Base-by-base conservation (phyloP, 805 yeast genomes). In the Lipomyces yamanashiensis region DNA sequence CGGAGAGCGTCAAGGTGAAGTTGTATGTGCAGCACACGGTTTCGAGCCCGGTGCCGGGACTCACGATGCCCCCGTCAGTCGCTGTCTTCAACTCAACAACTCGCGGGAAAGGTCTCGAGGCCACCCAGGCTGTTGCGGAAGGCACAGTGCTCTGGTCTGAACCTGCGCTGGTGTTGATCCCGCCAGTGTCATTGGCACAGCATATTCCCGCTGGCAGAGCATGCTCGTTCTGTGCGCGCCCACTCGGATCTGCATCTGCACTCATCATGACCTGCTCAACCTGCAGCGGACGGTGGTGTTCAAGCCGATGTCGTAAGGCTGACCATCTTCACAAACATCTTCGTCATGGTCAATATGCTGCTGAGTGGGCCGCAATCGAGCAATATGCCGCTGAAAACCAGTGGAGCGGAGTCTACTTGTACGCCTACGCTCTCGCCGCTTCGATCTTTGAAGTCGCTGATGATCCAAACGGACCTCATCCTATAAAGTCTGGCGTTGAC, bases 261-360 rank as follows among this genome's bases (percentile, higher is more conserved):
- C 88, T n/a, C 76, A 87, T 54, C n/a, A 57, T 58, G 54, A 88
- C 86, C 67, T 90, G 96, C 76, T 78, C 80, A 56, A 80, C 80
- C 15, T 88, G 93, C 69, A 74, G 80, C 7, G 88, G 85, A 57
- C 77, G 85, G 54, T 90, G 95, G 93, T 90, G 96, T 74, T 81
- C 86, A 7, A 78, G 76, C 54, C 74, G 73, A 9, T 90, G 96
- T 77, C 85, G 86, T 70, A 81, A 80, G 62, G 67, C 67, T 21
- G 87, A 87, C 70, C 71, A 74, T 15, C 73, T 82, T 8, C 96
- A 90, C 73, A 75, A 77, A 0, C 74, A 79, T 1, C 77, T 87
- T 60, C 85, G 86, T 72, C 96, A 90, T 72, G 76, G 76, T n/a
- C 73, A 36, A 56, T 74, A 76, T 67, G 70, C 78, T 57, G 73